Base-by-base conservation (phyloP, 192 early-diverging fungal genomes). In the Gigaspora rosea region DNA sequence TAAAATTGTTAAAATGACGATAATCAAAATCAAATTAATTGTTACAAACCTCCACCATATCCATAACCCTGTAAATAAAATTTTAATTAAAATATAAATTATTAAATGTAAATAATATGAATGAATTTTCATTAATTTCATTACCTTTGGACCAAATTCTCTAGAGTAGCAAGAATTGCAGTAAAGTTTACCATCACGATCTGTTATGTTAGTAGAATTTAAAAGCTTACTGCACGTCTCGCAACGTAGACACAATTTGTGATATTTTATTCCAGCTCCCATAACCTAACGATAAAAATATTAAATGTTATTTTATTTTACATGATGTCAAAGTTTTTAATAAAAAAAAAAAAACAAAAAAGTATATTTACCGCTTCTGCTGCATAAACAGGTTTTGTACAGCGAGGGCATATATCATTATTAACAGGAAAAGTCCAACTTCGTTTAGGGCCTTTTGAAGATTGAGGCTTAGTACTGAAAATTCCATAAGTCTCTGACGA, bases 191-290 rank as follows among this genome's bases (percentile, higher is more conserved):
- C 78, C 76, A 46, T 86, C 86, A 33, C 81, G 73, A 48, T 90
- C 88, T 5, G 85, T 84, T 82, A 90, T 86, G 62, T 85, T 90
- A 46, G 82, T 85, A 32, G 88, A 88, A 77, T 87, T 82, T 70
- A 90, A 71, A 20, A 82, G 67, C 76, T 90, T 90, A 57, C 79
- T 83, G 52, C 88, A 90, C 22, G 81, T 78, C 11, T 79, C 78
- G 67, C 88, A 90, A 35, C 82, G 81, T 49, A 90, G 68, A 70
- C 88, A 90, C 13, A 86, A 48, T 56, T 88, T 90, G 68, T 90
- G 88, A 67, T 88, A 90, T 63, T 90, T 90, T 51, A 83, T 82
- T 8, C 86, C 86, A n/a, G 87, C 88, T 11, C 83, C 85, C 49
- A 84, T 67, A 16, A 76, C 80, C 83, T 84, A 20, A 56, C 27